phyloP scores from a whole-genome alignment of 2,329 filamentous ascomycete genomes.

The Trichophyton verrucosum region DNA sequence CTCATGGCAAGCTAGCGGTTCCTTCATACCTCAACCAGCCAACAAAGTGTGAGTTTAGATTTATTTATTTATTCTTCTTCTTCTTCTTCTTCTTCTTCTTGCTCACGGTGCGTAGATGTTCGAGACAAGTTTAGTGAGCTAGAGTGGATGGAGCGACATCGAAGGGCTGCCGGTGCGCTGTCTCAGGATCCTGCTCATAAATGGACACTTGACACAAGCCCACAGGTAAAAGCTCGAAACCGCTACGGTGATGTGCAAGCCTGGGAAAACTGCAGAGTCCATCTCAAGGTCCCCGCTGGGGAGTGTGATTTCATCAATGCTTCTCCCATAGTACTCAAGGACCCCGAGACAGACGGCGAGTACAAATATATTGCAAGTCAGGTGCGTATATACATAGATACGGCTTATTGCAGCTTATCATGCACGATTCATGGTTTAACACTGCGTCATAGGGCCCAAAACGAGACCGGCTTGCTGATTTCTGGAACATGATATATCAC shows the following conservation, averaged over 20 bases:
- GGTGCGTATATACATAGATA: slow-evolving; percentile 24
- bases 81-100: neutral
- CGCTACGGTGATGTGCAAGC: slow-evolving; percentile 84
- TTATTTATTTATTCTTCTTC: neutral
- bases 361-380: slow-evolving; percentile 80
- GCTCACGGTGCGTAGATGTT: slow-evolving; percentile 36
- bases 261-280: slow-evolving; percentile 75
- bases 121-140: slow-evolving; percentile 49
- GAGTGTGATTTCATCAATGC: slow-evolving; percentile 73
- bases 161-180: slow-evolving; percentile 37
- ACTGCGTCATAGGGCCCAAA: slow-evolving; percentile 57
- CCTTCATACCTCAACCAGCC: slow-evolving; percentile 30
- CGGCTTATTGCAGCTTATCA: neutral
- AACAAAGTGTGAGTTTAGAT: slow-evolving; percentile 23
- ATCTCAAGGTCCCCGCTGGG: slow-evolving; percentile 61
- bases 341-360: slow-evolving; percentile 33
- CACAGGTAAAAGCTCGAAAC: slow-evolving; percentile 53
- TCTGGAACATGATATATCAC: slow-evolving; percentile 93
- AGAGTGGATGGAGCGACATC: slow-evolving; percentile 47
- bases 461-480: slow-evolving; percentile 58
- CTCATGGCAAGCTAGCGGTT: slow-evolving; percentile 19
- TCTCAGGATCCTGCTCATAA: slow-evolving; percentile 38
- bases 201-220: slow-evolving; percentile 47
- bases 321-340: slow-evolving; percentile 53
- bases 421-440: neutral